phyloP scores from a whole-genome alignment of 108 stramenopile genomes.

The Pseudonitzschia delicatissima region DNA sequence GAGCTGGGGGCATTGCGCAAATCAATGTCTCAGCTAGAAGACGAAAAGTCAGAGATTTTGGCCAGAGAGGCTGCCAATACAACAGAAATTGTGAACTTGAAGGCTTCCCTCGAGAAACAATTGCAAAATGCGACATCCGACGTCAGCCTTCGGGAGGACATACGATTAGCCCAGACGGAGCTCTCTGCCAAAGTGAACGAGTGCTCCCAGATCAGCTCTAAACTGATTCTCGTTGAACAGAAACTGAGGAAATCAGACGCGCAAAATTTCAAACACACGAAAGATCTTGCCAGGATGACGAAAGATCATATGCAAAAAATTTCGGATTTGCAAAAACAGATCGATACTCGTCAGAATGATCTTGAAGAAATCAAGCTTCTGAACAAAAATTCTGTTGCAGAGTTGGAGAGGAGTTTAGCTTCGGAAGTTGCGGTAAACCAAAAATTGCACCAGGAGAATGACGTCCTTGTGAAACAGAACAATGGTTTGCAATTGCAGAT shows the following conservation, averaged over 20 bases:
- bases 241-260: conserved; percentile 17
- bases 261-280: conserved; percentile 23
- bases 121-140: neutral
- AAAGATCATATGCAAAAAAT: conserved; percentile 3
- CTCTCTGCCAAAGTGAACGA: conserved; percentile 17
- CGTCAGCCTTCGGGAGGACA: conserved; percentile 5
- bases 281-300: conserved; percentile 20
- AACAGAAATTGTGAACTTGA: conserved; percentile 16
- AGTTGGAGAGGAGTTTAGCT: neutral
- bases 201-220: conserved; percentile 8
- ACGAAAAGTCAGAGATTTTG: conserved; percentile 6
- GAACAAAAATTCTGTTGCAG: neutral
- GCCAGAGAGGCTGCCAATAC: conserved; percentile 14
- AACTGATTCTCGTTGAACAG: conserved; percentile 11
- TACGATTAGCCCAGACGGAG: conserved; percentile 8
- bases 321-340: conserved; percentile 13
- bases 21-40: conserved; percentile 16
- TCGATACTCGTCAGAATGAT: conserved; percentile 7
- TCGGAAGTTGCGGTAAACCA: neutral
- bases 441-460: conserved; percentile 3
- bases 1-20: conserved; percentile 16
- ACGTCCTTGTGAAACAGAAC: neutral
- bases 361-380: conserved; percentile 10
- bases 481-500: neutral
- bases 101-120: conserved; percentile 14